These are phyloP conservation scores for Anacardium occidentale DNA, from an alignment of 345 rosid genomes.

Conservation along the genomic window DNA sequence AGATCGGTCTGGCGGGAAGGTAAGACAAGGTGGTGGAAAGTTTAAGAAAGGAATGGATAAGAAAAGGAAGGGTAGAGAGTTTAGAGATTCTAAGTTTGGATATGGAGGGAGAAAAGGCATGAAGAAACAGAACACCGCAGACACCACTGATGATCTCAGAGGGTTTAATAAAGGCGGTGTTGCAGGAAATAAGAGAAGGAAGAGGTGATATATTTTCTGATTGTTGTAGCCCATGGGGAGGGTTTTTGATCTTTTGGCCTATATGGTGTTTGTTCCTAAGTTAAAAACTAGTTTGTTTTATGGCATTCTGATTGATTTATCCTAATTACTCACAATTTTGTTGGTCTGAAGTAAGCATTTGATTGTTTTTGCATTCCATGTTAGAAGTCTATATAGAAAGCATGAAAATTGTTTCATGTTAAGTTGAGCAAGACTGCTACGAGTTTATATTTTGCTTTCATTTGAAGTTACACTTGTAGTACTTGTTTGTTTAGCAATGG, in stretches of 20 bases:
- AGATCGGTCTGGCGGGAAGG: constrained; percentile 69
- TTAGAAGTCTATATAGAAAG: background rate
- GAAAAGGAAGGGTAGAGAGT: constrained; percentile 37
- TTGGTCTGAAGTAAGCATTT: background rate
- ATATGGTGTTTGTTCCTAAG: background rate
- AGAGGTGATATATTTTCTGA: constrained; percentile 33
- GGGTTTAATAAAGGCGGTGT: constrained; percentile 35
- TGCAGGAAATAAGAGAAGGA: constrained; percentile 56
- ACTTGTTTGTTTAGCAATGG: background rate
- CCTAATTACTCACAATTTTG: background rate
- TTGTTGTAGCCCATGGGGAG: background rate
- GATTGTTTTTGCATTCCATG: background rate
- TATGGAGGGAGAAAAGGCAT: constrained; percentile 61
- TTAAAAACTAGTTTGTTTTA: background rate
- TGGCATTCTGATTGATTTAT: constrained; percentile 1
- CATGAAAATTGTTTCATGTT: background rate
- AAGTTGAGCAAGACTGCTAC: background rate
- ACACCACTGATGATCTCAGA: constrained; percentile 42
- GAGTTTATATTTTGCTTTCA: background rate
- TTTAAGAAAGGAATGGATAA: constrained; percentile 31
- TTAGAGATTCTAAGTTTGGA: constrained; percentile 57
- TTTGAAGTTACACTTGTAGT: background rate
- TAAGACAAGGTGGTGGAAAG: constrained; percentile 24
- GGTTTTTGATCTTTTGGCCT: background rate
- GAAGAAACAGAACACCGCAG: constrained; percentile 67